Evolutionary conservation across 1,139 yeast species (phyloP).

Genomic region (Yamadazyma conglobata): DNA sequence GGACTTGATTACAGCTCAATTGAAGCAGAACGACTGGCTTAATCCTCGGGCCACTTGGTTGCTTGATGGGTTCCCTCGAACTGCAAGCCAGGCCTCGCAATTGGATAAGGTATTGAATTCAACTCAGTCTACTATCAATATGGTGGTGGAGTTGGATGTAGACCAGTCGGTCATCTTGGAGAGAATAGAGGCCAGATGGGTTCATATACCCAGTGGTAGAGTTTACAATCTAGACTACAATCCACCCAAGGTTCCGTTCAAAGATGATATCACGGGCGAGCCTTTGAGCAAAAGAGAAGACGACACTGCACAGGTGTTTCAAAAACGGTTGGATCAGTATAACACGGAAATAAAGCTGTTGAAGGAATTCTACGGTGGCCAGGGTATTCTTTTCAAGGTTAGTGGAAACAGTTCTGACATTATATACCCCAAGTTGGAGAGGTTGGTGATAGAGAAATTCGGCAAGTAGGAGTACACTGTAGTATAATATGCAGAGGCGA

Average conservation of each 20-base stretch:
- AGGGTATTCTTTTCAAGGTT: slow-evolving; percentile 55
- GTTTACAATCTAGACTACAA: slow-evolving; percentile 82
- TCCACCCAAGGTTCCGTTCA: slow-evolving; percentile 80
- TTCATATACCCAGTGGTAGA: slow-evolving; percentile 80
- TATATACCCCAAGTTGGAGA: slow-evolving; percentile 61
- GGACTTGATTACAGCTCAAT: slow-evolving; percentile 49
- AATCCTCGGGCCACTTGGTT: slow-evolving; percentile 56
- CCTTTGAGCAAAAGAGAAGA: slow-evolving; percentile 74
- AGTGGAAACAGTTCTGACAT: slow-evolving; percentile 80
- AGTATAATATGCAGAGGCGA: too few species aligned
- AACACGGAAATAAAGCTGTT: slow-evolving; percentile 59
- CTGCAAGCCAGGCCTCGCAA: slow-evolving; percentile 60
- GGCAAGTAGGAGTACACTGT: too few species aligned
- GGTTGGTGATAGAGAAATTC: slow-evolving; percentile 34
- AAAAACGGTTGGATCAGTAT: slow-evolving; percentile 62
- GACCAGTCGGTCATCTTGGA: slow-evolving; percentile 75
- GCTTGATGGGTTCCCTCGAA: slow-evolving; percentile 90
- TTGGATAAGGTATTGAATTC: slow-evolving; percentile 47
- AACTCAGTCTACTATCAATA: slow-evolving; percentile 46
- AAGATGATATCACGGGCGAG: slow-evolving; percentile 88
- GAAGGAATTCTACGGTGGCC: slow-evolving; percentile 52
- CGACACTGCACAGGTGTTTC: slow-evolving; percentile 70
- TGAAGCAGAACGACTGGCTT: slow-evolving; percentile 46
- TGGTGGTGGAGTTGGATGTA: slow-evolving; percentile 81
- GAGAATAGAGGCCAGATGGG: slow-evolving; percentile 82